Percentiles rank a stretch among this genome's conserved stretches.
These are phyloP conservation scores for Cicer pinnatifidum DNA, from an alignment of 306 rosid genomes.

Conservation along the genomic window DNA sequence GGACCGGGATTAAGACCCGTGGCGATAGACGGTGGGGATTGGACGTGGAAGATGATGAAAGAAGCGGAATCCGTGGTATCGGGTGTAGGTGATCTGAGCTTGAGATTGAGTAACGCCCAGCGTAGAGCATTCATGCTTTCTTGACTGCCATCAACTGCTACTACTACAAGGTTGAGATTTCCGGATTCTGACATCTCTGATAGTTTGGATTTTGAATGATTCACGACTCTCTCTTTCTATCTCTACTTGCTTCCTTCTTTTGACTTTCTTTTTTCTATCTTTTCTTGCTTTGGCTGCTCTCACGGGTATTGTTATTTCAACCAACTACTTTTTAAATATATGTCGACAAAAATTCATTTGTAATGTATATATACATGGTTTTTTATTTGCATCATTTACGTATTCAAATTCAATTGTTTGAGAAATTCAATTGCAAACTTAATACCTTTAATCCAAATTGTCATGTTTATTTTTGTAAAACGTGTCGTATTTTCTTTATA, in stretches of 20 bases:
- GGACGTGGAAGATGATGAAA: slow-evolving; percentile 74
- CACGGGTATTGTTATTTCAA: too few species aligned
- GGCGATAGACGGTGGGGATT: slow-evolving; percentile 79
- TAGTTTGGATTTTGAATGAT: neutral
- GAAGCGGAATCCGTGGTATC: slow-evolving; percentile 41
- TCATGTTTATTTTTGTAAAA: too few species aligned
- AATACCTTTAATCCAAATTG: too few species aligned
- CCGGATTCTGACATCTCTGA: slow-evolving; percentile 51
- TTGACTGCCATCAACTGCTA: slow-evolving; percentile 85
- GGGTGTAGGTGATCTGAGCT: slow-evolving; percentile 61
- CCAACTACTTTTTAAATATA: too few species aligned
- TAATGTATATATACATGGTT: too few species aligned
- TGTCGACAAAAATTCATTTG: too few species aligned
- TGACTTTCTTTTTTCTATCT: neutral
- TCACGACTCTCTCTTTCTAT: neutral
- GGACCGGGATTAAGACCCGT: slow-evolving; percentile 72
- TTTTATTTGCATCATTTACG: too few species aligned
- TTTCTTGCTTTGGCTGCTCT: too few species aligned
- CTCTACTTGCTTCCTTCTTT: neutral
- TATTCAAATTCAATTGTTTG: too few species aligned
- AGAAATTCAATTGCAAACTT: too few species aligned
- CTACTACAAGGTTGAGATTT: slow-evolving; percentile 63
- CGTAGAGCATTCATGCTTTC: slow-evolving; percentile 80
- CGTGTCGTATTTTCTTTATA: too few species aligned
- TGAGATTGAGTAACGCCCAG: slow-evolving; percentile 85